Conservation (phyloP, 257 asterid genomes). For the Ocimum tenuiflorum region DNA sequence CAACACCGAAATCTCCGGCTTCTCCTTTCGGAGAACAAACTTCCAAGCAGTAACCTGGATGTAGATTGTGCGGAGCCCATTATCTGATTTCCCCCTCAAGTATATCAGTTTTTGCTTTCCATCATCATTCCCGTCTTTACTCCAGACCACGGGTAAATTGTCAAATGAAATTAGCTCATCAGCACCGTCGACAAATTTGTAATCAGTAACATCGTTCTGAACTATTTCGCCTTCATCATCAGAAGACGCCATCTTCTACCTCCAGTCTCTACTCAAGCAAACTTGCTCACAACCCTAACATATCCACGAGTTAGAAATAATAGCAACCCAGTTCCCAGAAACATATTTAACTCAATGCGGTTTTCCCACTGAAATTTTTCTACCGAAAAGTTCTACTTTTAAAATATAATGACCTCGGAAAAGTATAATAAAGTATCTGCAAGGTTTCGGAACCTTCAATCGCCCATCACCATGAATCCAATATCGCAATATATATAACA, state of each 20-base stretch:
- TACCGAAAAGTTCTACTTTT: not conserved
- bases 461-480: not conserved
- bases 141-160: conserved; percentile 50
- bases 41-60: conserved; percentile 71
- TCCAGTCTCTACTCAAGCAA: conserved; percentile 4
- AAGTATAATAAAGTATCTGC: not conserved
- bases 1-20: conserved; percentile 65
- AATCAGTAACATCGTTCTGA: conserved; percentile 42
- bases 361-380: not conserved
- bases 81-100: conserved; percentile 55
- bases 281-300: conserved; percentile 18
- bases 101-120: conserved; percentile 32
- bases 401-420: not conserved
- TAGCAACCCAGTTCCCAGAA: not conserved
- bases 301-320: not conserved
- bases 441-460: not conserved
- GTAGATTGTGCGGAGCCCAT: conserved; percentile 58
- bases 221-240: conserved; percentile 62
- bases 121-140: conserved; percentile 19
- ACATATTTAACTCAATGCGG: not conserved
- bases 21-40: conserved; percentile 40
- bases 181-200: conserved; percentile 35
- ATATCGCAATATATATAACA: not conserved
- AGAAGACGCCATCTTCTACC: conserved; percentile 51
- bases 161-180: conserved; percentile 45